Percentiles rank a stretch among this genome's conserved stretches.
phyloP scores from a whole-genome alignment of 768 basidiomycete species.

The Mycena galericulata region DNA sequence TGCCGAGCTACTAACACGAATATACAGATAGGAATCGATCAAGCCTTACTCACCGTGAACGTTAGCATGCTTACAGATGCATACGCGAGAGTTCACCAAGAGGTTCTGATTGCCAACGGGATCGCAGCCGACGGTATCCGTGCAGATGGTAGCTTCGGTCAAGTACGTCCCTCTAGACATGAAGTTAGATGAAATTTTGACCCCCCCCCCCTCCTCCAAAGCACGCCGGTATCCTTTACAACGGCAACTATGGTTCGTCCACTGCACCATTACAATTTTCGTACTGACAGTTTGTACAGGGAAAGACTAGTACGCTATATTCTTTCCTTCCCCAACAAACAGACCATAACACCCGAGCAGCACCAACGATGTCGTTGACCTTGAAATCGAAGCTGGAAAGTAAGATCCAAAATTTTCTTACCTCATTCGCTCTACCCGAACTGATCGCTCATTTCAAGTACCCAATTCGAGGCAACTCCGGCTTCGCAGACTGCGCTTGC shows the following conservation, averaged over 20 bases:
- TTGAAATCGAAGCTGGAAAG: conserved; percentile 72
- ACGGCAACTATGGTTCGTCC: conserved; percentile 73
- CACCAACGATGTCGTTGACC: conserved; percentile 69
- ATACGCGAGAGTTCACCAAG: conserved; percentile 62
- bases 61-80: conserved; percentile 60
- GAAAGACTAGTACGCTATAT: conserved; percentile 55
- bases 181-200: not conserved
- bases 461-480: conserved; percentile 62
- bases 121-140: conserved; percentile 71
- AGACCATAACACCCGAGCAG: conserved; percentile 49
- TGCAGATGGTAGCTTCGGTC: conserved; percentile 63
- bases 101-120: conserved; percentile 61
- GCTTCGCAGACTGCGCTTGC: conserved; percentile 62
- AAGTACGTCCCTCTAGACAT: conserved; percentile 19
- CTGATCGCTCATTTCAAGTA: no score
- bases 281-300: conserved; percentile 42
- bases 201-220: conserved; percentile 37
- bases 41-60: conserved; percentile 56
- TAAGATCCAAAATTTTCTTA: no score
- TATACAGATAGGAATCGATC: conserved; percentile 63
- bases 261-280: not conserved
- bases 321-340: not conserved
- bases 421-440: no score
- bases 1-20: not conserved
- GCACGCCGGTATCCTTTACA: conserved; percentile 75